Conservation (phyloP, 1,139 yeast genomes). For the Hyphopichia khmerensis region DNA sequence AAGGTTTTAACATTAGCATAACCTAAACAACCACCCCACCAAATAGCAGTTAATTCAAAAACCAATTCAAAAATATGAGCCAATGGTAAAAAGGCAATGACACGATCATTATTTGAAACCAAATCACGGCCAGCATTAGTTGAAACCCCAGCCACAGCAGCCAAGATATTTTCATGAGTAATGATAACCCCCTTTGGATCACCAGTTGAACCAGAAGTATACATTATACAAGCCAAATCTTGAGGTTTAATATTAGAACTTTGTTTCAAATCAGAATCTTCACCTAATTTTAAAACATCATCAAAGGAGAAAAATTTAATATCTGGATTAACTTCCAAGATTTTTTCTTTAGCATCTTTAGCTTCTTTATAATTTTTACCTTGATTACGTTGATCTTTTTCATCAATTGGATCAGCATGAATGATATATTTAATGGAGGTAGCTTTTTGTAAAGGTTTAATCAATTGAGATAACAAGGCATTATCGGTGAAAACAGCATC, state of each 20-base stretch:
- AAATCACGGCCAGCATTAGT: conserved; percentile 56
- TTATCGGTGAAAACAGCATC: conserved; percentile 83
- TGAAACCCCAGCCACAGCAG: conserved; percentile 83
- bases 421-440: conserved; percentile 64
- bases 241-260: conserved; percentile 56
- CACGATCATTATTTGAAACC: conserved; percentile 58
- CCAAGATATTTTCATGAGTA: conserved; percentile 71
- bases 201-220: conserved; percentile 98
- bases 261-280: conserved; percentile 31
- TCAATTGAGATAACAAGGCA: conserved; percentile 60
- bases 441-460: conserved; percentile 72
- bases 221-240: conserved; percentile 92
- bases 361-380: conserved; percentile 62
- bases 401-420: conserved; percentile 63
- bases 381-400: conserved; percentile 59
- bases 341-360: conserved; percentile 52
- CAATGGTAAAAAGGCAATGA: conserved; percentile 87
- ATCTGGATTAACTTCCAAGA: conserved; percentile 73
- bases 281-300: conserved; percentile 69
- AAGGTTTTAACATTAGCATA: conserved; percentile 93
- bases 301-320: conserved; percentile 62
- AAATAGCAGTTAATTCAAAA: conserved; percentile 74
- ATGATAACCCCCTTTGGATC: conserved; percentile 96
- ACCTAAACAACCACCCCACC: conserved; percentile 91
- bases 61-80: conserved; percentile 95